phyloP scores from a whole-genome alignment of 2,329 filamentous ascomycete genomes.

The Cercospora zeina region DNA sequence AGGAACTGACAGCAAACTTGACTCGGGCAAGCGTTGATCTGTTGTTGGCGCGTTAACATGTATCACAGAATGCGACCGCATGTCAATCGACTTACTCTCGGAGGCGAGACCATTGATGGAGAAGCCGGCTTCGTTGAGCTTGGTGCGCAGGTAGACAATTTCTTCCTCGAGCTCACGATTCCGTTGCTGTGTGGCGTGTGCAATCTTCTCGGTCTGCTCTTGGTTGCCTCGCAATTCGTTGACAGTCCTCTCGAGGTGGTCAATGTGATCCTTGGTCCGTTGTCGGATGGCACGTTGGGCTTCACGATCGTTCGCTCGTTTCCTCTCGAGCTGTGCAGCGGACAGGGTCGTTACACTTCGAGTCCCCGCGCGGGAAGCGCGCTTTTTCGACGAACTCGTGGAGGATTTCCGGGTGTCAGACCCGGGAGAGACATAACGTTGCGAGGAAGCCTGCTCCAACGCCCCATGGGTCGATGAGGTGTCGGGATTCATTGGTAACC shows the following conservation, averaged over 20 bases:
- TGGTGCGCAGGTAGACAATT: constrained; percentile 53
- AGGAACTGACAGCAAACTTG: constrained; percentile 28
- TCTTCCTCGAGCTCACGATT: constrained; percentile 59
- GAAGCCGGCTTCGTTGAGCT: constrained; percentile 50
- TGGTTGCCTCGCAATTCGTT: constrained; percentile 53
- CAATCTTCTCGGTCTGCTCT: constrained; percentile 50
- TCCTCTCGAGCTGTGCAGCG: constrained; percentile 59
- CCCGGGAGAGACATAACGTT: constrained; percentile 36
- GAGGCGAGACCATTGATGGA: constrained; percentile 23
- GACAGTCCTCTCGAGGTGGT: constrained; percentile 57
- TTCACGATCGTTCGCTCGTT: constrained; percentile 62
- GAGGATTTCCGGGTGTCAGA: constrained; percentile 35
- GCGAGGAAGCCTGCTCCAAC: constrained; percentile 32
- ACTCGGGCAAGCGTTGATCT: constrained; percentile 31
- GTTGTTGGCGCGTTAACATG: not conserved
- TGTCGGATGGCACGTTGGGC: constrained; percentile 61
- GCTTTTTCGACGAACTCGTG: constrained; percentile 46
- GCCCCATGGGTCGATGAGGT: constrained; percentile 25
- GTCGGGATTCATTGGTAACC: constrained; percentile 39
- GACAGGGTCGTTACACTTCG: constrained; percentile 60
- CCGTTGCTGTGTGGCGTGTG: constrained; percentile 53
- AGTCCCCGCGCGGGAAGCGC: constrained; percentile 56
- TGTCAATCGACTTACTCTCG: constrained; percentile 22
- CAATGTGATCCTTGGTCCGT: constrained; percentile 60
- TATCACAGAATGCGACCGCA: too few relatives aligned